Evolutionary conservation across 2,329 filamentous ascomycete species (phyloP).

Genomic region (Massarina eburnea): DNA sequence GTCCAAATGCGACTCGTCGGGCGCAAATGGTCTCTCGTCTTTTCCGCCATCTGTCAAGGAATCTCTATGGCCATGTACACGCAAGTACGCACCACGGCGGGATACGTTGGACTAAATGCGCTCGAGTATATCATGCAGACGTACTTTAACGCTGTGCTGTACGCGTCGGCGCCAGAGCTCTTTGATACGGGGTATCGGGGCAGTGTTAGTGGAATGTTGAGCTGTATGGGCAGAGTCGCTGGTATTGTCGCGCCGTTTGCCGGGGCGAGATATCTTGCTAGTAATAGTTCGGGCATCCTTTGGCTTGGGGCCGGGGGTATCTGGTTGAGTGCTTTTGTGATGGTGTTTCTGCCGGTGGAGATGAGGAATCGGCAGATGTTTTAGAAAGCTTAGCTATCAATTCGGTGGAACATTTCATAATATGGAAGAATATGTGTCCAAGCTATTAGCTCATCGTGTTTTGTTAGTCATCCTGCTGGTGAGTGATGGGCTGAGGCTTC

Average conservation of each 20-base stretch:
- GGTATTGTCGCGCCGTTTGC: conserved; percentile 34
- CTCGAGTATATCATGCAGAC: conserved; percentile 39
- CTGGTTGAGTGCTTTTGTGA: conserved; percentile 29
- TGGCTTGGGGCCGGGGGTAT: conserved; percentile 34
- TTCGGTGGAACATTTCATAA: too few species aligned
- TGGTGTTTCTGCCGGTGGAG: conserved; percentile 34
- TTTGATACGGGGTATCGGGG: conserved; percentile 34
- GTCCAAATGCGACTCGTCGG: conserved; percentile 30
- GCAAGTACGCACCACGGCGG: conserved; percentile 26
- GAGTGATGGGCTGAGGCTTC: too few species aligned
- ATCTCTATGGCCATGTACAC: conserved; percentile 36
- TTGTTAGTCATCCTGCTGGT: too few species aligned
- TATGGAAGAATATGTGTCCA: too few species aligned
- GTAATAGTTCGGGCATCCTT: conserved; percentile 27
- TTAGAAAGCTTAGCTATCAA: too few species aligned
- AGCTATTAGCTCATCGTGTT: too few species aligned
- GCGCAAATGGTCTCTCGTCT: conserved; percentile 32
- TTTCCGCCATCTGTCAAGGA: conserved; percentile 30
- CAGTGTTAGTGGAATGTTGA: conserved; percentile 33
- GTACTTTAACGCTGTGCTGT: conserved; percentile 35
- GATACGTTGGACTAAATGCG: conserved; percentile 30
- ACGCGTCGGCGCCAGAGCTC: conserved; percentile 31
- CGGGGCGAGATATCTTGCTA: conserved; percentile 23
- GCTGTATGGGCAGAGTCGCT: conserved; percentile 28
- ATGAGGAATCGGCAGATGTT: conserved; percentile 37